A percentile compares a stretch with the other conserved stretches of the same genome.
Conservation (phyloP, 495 filamentous ascomycete genomes). For the Penicilliopsis zonata region DNA sequence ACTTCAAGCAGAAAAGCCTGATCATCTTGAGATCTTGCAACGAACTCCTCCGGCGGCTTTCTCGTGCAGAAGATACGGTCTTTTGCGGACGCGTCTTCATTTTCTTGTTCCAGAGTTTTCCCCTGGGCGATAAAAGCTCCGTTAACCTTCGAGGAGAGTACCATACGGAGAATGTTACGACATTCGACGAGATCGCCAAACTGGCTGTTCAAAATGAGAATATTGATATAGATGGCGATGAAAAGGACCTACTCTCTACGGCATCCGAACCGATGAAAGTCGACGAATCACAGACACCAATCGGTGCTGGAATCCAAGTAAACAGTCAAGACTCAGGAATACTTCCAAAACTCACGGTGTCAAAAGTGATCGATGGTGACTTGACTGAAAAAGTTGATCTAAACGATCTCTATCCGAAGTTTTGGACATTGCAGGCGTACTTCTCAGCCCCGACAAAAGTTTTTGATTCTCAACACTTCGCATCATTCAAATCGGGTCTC, state of each 20-base stretch:
- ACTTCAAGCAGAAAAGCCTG: slow-evolving; percentile 73
- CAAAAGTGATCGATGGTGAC: slow-evolving; percentile 32
- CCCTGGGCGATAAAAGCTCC: slow-evolving; percentile 88
- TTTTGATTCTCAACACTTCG: slow-evolving; percentile 58
- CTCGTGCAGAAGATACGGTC: slow-evolving; percentile 87
- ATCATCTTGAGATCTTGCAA: slow-evolving; percentile 89
- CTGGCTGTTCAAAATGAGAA: slow-evolving; percentile 7
- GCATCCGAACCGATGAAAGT: slow-evolving; percentile 11
- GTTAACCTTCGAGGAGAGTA: slow-evolving; percentile 96
- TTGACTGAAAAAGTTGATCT: slow-evolving; percentile 39
- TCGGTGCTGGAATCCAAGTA: slow-evolving; percentile 5
- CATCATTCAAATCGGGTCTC: slow-evolving; percentile 65
- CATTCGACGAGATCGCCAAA: slow-evolving; percentile 50
- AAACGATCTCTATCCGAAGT: slow-evolving; percentile 74
- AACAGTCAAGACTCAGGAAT: slow-evolving; percentile 15
- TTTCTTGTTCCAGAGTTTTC: slow-evolving; percentile 95
- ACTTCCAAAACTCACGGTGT: slow-evolving; percentile 39
- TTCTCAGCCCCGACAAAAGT: slow-evolving; percentile 83
- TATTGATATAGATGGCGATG: slow-evolving; percentile 45
- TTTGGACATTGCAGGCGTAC: slow-evolving; percentile 83
- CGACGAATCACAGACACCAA: slow-evolving; percentile 8
- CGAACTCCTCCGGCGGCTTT: slow-evolving; percentile 81
- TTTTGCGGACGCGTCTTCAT: slow-evolving; percentile 97
- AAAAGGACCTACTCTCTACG: slow-evolving; percentile 36
- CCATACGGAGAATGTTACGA: slow-evolving; percentile 89